Conservation (phyloP, 768 basidiomycete species). For the Guyanaporus albipodus region DNA sequence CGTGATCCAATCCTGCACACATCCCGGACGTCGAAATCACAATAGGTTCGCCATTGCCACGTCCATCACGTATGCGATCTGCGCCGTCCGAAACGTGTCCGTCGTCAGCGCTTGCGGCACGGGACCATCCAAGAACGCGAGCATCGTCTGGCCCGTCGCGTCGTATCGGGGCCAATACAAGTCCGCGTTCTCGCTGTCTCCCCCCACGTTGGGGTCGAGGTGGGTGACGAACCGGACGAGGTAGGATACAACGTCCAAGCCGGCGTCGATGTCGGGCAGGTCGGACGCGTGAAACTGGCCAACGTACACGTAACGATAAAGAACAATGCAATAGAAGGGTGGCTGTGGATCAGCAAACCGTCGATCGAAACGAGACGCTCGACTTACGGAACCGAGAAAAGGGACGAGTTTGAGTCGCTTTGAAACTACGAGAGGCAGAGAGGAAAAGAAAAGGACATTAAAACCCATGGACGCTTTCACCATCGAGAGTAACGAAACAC, state of each 20-base stretch:
- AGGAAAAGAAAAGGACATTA: too few relatives aligned
- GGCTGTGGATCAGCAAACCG: too few relatives aligned
- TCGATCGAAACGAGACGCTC: too few relatives aligned
- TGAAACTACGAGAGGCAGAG: too few relatives aligned
- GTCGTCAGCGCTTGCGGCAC: conserved; percentile 34
- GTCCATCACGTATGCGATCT: conserved; percentile 33
- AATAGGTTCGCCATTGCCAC: neutral
- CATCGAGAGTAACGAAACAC: too few relatives aligned
- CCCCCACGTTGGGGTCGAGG: conserved; percentile 38
- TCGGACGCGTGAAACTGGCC: conserved; percentile 29
- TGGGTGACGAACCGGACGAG: conserved; percentile 19
- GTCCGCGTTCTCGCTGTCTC: conserved; percentile 18
- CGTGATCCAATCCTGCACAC: too few relatives aligned
- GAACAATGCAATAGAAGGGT: too few relatives aligned
- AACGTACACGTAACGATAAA: too few relatives aligned
- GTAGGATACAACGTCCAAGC: conserved; percentile 41
- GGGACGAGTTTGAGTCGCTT: too few relatives aligned
- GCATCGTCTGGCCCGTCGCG: conserved; percentile 31
- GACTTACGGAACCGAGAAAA: neutral
- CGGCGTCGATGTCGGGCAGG: conserved; percentile 39
- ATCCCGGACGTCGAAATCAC: too few relatives aligned
- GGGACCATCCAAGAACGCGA: conserved; percentile 39
- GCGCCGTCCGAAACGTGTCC: conserved; percentile 42
- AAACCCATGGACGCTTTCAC: too few relatives aligned
- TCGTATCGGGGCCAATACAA: conserved; percentile 44